A percentile compares a stretch with the other conserved stretches of the same genome.
Conservation (phyloP, 108 stramenopile genomes). For the Nitzschia inconspicua region DNA sequence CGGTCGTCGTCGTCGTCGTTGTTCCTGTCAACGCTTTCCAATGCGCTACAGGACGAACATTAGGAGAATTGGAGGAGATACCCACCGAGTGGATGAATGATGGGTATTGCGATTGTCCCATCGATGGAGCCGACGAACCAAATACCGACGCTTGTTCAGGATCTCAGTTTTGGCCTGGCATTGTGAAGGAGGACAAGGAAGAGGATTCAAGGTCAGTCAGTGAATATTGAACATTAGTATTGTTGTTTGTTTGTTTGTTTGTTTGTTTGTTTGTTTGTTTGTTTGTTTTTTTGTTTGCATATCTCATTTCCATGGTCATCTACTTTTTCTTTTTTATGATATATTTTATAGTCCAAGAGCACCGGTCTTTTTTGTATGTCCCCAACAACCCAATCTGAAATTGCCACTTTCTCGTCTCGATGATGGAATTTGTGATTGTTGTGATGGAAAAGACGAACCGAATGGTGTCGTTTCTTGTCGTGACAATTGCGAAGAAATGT, state of each 20-base stretch:
- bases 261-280: too few species aligned
- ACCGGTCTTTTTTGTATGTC: constrained; percentile 37
- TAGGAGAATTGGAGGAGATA: constrained; percentile 10
- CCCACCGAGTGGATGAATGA: constrained; percentile 58
- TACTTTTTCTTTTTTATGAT: not conserved
- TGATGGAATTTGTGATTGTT: constrained; percentile 86
- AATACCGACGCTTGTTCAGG: constrained; percentile 72
- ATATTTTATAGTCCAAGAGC: not conserved
- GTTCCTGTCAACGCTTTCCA: not conserved
- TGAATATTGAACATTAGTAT: too few species aligned
- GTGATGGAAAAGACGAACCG: constrained; percentile 70
- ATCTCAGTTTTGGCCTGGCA: constrained; percentile 50
- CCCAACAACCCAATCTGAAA: constrained; percentile 50
- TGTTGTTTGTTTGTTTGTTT: too few species aligned
- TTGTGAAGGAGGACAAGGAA: not conserved
- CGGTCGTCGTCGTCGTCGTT: too few species aligned
- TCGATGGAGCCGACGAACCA: constrained; percentile 63
- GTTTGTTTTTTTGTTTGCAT: too few species aligned
- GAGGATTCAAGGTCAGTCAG: too few species aligned
- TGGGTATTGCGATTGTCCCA: constrained; percentile 79
- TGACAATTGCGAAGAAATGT: constrained; percentile 59
- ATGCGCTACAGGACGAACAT: constrained; percentile 20
- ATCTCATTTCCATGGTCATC: not conserved
- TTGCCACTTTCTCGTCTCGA: constrained; percentile 53
- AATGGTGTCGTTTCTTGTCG: constrained; percentile 16